Conservation (phyloP, 805 yeast genomes). For the Tetrapisispora phaffii region DNA sequence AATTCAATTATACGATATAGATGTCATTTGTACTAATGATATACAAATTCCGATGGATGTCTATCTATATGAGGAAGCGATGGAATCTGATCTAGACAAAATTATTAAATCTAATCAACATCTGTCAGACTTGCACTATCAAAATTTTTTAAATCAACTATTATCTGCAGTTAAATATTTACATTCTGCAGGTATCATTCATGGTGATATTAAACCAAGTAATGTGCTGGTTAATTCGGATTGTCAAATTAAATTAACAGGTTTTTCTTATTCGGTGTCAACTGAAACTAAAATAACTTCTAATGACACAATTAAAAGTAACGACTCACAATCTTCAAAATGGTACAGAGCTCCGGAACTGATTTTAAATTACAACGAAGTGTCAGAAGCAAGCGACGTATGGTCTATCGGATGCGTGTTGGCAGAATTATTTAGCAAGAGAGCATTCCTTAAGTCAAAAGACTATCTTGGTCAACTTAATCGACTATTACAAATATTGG, state of each 20-base stretch:
- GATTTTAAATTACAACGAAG: constrained; percentile 86
- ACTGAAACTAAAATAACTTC: constrained; percentile 68
- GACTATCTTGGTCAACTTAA: constrained; percentile 93
- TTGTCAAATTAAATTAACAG: constrained; percentile 93
- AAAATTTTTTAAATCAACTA: constrained; percentile 83
- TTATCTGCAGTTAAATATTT: constrained; percentile 83
- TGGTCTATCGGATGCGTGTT: constrained; percentile 98
- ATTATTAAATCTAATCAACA: constrained; percentile 90
- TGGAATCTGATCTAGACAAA: constrained; percentile 98
- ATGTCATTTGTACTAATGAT: constrained; percentile 58
- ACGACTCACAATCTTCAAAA: constrained; percentile 95
- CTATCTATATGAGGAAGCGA: constrained; percentile 87
- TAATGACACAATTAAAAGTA: constrained; percentile 75
- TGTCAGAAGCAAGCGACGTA: constrained; percentile 90
- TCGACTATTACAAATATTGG: constrained; percentile 74
- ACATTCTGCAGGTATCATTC: constrained; percentile 86
- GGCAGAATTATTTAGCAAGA: constrained; percentile 85
- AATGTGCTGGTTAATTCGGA: constrained; percentile 89
- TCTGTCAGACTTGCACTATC: constrained; percentile 88
- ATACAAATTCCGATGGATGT: constrained; percentile 70
- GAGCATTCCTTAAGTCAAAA: constrained; percentile 86
- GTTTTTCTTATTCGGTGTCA: constrained; percentile 74
- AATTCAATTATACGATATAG: constrained; percentile 88
- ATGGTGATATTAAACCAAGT: constrained; percentile 91
- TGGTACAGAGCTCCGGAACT: constrained; percentile 99